Evolutionary conservation across 2,329 filamentous ascomycete species (phyloP).

Genomic region (Byssoonygena ceratinophila): DNA sequence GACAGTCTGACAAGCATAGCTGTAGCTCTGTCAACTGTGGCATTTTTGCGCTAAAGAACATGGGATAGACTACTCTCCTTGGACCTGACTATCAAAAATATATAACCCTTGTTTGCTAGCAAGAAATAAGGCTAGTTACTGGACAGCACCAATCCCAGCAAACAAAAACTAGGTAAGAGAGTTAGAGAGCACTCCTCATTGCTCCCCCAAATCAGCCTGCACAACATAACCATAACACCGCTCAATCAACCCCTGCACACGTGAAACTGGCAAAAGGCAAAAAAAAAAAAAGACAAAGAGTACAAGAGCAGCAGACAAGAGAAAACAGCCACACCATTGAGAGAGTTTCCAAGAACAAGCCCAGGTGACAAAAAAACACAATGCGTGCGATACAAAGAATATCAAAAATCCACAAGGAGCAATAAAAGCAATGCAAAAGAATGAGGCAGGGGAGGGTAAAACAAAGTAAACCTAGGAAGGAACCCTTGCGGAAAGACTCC

Average conservation of each 20-base stretch:
- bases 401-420: constrained; percentile 14
- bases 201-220: constrained; percentile 15
- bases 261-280: constrained; percentile 14
- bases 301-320: constrained; percentile 14
- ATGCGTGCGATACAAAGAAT: constrained; percentile 14
- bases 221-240: constrained; percentile 15
- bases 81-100: neutral
- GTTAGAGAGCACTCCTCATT: constrained; percentile 18
- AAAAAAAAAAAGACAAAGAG: constrained; percentile 4
- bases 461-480: constrained; percentile 18
- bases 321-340: constrained; percentile 21
- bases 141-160: constrained; percentile 7
- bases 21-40: neutral
- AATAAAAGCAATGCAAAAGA: constrained; percentile 24
- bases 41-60: neutral
- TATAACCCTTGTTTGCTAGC: neutral
- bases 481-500: constrained; percentile 27
- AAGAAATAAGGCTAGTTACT: constrained; percentile 11
- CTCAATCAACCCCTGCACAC: constrained; percentile 13
- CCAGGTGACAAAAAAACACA: constrained; percentile 15
- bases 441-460: constrained; percentile 13
- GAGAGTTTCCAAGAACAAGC: constrained; percentile 25
- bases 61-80: neutral
- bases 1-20: no score
- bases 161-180: constrained; percentile 7